Base-by-base conservation (phyloP, 2,329 filamentous ascomycete species). In the Cadophora malorum region DNA sequence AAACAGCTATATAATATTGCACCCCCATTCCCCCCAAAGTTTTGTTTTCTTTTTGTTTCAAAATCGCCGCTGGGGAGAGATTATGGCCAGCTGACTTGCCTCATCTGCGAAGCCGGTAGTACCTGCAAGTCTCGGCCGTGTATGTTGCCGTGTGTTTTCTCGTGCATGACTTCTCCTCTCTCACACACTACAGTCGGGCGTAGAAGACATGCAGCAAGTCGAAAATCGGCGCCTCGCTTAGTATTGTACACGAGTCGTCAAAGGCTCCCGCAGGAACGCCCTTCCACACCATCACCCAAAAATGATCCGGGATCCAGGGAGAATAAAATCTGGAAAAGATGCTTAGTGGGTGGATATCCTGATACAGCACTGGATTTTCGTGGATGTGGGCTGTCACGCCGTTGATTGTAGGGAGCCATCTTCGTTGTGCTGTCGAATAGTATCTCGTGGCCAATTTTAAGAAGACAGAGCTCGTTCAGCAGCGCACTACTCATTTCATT, bases 11-110 rank as follows among this genome's bases (percentile, higher is more conserved):
- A 55, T 33, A 28, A 49, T 21, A 19, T 8, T n/a, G 16, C 2
- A 33, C 25, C 52, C 52, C 25, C 52, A 55, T 55, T 5, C 25
- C 52, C 52, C 52, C 52, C 25, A 55, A 55, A 19, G 9, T 55
- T 33, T 14, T n/a, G 12, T 19, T 55, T 55, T n/a, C 25, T 55
- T 53, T 53, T 53, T 55, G 4, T 21, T 33, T 31, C n/a, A 12
- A 31, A 55, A 55, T n/a, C 1, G 52, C 52, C 52, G 28, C 25
- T 9, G 28, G 14, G 52, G 23, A 55, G 14, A n/a, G 4, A 33
- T 19, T 33, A 33, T 33, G 28, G 12, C 25, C 52, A 55, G 28
- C n/a, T 55, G 52, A 55, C 52, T 33, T 19, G 14, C 16, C 52
- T n/a, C 52, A 33, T 9, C 33, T 55, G 52, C 52, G 52, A 31